A percentile compares a stretch with the other conserved stretches of the same genome.
These are phyloP conservation scores for Jatropha multifida DNA, from an alignment of 441 rosid genomes.

Conservation along the genomic window DNA sequence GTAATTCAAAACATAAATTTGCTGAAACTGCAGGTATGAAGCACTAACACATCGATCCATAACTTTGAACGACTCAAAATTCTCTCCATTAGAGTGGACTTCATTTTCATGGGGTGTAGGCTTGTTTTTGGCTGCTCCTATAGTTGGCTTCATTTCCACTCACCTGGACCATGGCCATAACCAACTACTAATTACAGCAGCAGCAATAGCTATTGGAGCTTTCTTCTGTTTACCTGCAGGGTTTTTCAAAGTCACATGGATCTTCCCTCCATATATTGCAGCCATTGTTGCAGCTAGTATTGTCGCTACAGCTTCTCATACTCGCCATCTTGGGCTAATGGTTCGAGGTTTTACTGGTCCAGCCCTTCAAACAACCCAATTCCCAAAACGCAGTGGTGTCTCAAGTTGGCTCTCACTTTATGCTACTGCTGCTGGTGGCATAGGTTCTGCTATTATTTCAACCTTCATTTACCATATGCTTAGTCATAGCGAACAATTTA, in stretches of 20 bases:
- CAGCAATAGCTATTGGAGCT: constrained; percentile 49
- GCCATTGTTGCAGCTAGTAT: constrained; percentile 36
- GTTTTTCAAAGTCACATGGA: constrained; percentile 41
- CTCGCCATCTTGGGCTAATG: constrained; percentile 54
- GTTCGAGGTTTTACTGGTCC: constrained; percentile 42
- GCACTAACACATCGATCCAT: constrained; percentile 30
- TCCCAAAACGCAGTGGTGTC: constrained; percentile 34
- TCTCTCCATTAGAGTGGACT: constrained; percentile 59
- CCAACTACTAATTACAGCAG: constrained; percentile 40
- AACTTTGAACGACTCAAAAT: constrained; percentile 24
- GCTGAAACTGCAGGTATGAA: constrained; percentile 36
- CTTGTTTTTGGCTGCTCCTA: constrained; percentile 41
- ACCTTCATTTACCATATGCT: constrained; percentile 61
- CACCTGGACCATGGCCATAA: constrained; percentile 43
- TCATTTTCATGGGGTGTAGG: constrained; percentile 61
- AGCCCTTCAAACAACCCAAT: constrained; percentile 25
- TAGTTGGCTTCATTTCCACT: constrained; percentile 33
- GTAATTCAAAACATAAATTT: too few relatives aligned
- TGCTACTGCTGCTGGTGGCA: constrained; percentile 46
- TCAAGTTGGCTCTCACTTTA: constrained; percentile 59
- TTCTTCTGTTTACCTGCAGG: constrained; percentile 57
- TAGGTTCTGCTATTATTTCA: constrained; percentile 50
- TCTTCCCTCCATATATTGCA: constrained; percentile 50
- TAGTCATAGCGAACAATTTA: constrained; percentile 29
- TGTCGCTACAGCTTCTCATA: constrained; percentile 47